Evolutionary conservation across 179 eudicot species (phyloP), one percentile per base, ranked within the genome.

Genomic region (Beta macrorhiza): DNA sequence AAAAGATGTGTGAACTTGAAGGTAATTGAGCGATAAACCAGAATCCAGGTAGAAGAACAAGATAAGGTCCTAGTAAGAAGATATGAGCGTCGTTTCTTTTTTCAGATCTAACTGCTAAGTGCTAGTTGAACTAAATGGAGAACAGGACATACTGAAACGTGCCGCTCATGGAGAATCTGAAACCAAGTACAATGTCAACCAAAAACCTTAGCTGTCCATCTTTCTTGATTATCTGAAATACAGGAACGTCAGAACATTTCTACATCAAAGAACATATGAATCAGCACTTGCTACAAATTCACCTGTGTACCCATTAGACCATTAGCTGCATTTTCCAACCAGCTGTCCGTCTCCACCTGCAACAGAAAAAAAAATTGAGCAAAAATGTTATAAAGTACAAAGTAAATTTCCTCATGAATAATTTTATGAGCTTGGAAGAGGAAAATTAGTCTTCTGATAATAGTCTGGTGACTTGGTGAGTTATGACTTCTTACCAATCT

Each of bases 271-370:
- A 67, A 74, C 76, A 53, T 7, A 63, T 17, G 7, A 20, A 56
- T 44, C 59, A 56, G 51, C 11, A 72, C 55, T 47, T 74, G 58
- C 59, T 67, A 70, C 58, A 49, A 74, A 74, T 42, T 37, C 45
- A 96, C 99, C 97, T 96, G 99, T 75, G 83, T 73, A 77, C 99
- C 99, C 99, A 96, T 96, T 63, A 96, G 93, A 83, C 99, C 99
- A 82, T 96, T 96, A 64, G 90, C 93, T 79, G 99, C 99, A 87
- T 96, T 94, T 87, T 96, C 99, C 75, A 96, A 79, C 99, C 99
- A 96, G 89, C 99, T 92, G 80, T 96, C 99, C 19, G 99, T 96
- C 86, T 92, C 99, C 83, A 87, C 87, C 99, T 96, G 87, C 87
- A 90, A 49, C 15, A 78, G 64, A 77, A 5, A 20, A 16, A 49